Evolutionary conservation across 805 yeast genomes (phyloP).

Genomic region (Candida xyloterini): DNA sequence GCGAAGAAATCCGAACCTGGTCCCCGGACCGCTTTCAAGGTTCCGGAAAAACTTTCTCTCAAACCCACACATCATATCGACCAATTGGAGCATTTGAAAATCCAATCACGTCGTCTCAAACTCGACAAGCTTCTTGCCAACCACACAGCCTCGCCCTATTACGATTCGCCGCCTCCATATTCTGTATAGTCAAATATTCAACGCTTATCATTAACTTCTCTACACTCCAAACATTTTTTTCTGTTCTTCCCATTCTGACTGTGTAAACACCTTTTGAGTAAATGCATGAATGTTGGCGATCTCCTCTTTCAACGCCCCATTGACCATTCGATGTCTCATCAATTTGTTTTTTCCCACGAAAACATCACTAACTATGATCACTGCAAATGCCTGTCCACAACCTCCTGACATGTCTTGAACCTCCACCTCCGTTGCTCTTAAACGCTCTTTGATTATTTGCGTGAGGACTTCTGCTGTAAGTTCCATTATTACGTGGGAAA

Average conservation of each 20-base stretch:
- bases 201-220: background rate
- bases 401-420: conserved; percentile 86
- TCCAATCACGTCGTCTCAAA: conserved; percentile 26
- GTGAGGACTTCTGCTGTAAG: conserved; percentile 41
- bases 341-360: conserved; percentile 83
- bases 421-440: conserved; percentile 63
- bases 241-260: conserved; percentile 74
- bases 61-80: conserved; percentile 22
- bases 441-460: conserved; percentile 47
- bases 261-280: conserved; percentile 86
- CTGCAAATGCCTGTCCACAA: conserved; percentile 97
- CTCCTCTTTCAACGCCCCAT: conserved; percentile 75
- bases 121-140: conserved; percentile 26
- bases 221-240: conserved; percentile 26
- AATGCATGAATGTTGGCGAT: conserved; percentile 90
- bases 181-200: conserved; percentile 14
- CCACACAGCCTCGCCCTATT: conserved; percentile 7
- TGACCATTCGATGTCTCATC: conserved; percentile 83
- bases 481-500: conserved; percentile 13
- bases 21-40: conserved; percentile 5
- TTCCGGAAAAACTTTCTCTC: conserved; percentile 1
- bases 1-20: conserved; percentile 11
- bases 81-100: conserved; percentile 24
- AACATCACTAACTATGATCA: conserved; percentile 67
- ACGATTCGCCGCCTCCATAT: conserved; percentile 27